Conservation (phyloP, 2,329 filamentous ascomycete species). For the Penicillium sp. region DNA sequence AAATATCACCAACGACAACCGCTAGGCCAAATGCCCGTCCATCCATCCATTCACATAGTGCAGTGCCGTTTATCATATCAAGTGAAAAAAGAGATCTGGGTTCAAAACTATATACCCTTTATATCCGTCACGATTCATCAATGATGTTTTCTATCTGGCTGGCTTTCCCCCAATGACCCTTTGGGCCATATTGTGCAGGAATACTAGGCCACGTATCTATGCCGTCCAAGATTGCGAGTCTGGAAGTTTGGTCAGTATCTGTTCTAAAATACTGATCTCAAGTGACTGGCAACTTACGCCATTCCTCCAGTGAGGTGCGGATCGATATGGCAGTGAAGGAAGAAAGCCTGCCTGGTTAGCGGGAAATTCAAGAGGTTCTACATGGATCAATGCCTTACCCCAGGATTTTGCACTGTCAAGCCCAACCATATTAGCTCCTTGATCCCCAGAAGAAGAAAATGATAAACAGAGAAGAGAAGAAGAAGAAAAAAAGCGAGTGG, state of each 20-base stretch:
- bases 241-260: neutral
- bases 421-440: neutral
- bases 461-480: neutral
- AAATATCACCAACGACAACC: neutral
- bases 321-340: constrained; percentile 8
- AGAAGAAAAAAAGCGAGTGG: neutral
- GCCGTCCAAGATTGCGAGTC: constrained; percentile 2
- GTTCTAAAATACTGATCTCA: neutral
- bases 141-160: neutral
- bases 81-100: neutral
- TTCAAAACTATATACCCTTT: neutral
- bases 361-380: neutral
- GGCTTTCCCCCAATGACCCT: neutral
- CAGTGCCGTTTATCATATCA: neutral
- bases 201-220: constrained; percentile 1
- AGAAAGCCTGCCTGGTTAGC: constrained; percentile 4
- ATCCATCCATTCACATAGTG: neutral
- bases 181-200: neutral
- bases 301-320: constrained; percentile 8
- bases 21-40: neutral
- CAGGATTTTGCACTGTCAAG: constrained; percentile 2
- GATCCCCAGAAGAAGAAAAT: neutral
- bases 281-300: neutral
- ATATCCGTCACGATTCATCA: neutral
- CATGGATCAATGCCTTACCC: neutral